Base-by-base conservation (phyloP, 768 basidiomycete species). In the Pulveroboletus frians region DNA sequence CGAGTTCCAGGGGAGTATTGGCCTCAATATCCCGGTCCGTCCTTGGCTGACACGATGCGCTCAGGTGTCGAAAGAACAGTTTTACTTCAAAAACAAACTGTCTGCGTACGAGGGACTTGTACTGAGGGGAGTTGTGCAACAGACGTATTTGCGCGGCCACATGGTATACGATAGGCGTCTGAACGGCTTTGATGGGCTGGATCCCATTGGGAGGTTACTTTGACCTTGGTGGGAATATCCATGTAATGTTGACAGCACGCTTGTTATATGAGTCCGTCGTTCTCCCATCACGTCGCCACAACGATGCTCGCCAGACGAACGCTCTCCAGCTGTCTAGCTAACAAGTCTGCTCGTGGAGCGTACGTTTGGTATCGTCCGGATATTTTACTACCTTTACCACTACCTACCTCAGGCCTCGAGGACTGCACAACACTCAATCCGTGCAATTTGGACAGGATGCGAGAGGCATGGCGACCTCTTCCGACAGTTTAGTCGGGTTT, bases 31-130 rank as follows among this genome's bases (percentile, higher is more conserved):
- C 10, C 21, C 0, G 43, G 27, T 47, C 23, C n/a, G n/a, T 39
- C 21, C 11, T 36, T 39, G 30, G 27, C 52, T 58, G 50, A 57
- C 39, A 34, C 17, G 9, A 38, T 30, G 20, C 39, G 11, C 15
- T 11, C 51, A 93, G 91, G 86, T 93, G 20, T 83, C 83, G 23
- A 78, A 78, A 61, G 84, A 86, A 9, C 61, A 68, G 11, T 73
- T 97, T 11, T 76, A 83, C 46, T 97, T 95, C 77, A 96, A 92
- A 75, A 97, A 98, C 71, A 94, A 93, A 68, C 61, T 96, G 17
- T 89, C 90, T 4, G 89, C 95, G 2, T 98, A 94, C 64, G 79
- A 88, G 56, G 93, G 92, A 5, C 71, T 79, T 59, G 73, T 60
- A 15, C 74, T 96, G 38, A 71, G 58, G 14, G 95, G 95, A 0